Evolutionary conservation across 441 rosid genomes (phyloP), one percentile per base, ranked within the genome.

Genomic region (Brassica balearica): DNA sequence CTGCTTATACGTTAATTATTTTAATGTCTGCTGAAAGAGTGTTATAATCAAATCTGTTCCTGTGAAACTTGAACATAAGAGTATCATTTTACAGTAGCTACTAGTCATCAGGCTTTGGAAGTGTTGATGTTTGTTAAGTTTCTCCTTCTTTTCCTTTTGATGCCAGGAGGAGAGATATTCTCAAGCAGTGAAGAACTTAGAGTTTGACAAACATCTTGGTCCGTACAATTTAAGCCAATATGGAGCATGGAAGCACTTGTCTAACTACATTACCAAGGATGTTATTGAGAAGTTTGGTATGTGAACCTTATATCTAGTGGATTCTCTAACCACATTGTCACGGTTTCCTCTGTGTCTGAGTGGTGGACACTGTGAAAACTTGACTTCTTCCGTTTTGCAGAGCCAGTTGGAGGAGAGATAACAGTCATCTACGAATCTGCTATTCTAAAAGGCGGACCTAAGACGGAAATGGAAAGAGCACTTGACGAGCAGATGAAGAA

Each of bases 381-480:
- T 10, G 7, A 5, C 3, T 2, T 68, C 23, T 25, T 79, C 41
- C n/a, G 51, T 23, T 73, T 76, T 71, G 62, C 90, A 95, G 99
- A 91, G 80, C 98, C 99, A 20, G 83, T 95, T 78, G 97, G 97
- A 78, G 97, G 98, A 73, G 96, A 92, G 79, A 93, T 93, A 69
- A 88, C 94, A 0, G 91, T 95, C 65, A 82, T 84, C 66, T 71
- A 81, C 17, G 97, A 95, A 76, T 80, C 91, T 80, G 88, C 68
- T 73, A 80, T 86, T 74, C 68, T 73, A 65, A 77, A 79, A 69
- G 84, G 66, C 20, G 73, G 83, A 71, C 85, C 84, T n/a, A 90
- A 86, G 80, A 78, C 93, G 2, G 46, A 78, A n/a, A 85, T 85
- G 82, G 99, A 93, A 80, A 85, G 62, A 82, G 88, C 87, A 76